Base-by-base conservation (phyloP, 164 flowering plant genomes). In the Taxillus chinensis region DNA sequence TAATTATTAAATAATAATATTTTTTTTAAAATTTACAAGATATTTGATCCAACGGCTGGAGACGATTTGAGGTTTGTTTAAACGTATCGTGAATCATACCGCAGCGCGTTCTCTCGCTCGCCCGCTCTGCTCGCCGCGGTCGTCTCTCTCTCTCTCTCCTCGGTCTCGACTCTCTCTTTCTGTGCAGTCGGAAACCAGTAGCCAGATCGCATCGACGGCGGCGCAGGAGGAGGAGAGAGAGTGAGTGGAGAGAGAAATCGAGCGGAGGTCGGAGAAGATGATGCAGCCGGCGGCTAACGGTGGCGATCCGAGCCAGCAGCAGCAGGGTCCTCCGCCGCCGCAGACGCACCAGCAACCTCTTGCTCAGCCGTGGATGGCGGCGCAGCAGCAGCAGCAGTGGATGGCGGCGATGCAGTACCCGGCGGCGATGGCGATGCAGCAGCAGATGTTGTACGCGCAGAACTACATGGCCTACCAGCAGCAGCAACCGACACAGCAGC, bases 351-450 rank as follows among this genome's bases (percentile, higher is more conserved):
- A 65, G 71, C 55, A 69, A 80, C 63, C 58, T 6, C 40, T 7
- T 27, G 39, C 38, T 27, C 38, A 14, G 14, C 56, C 8, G 65
- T 71, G 65, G 61, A 75, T 63, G 70, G 74, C 63, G 45, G 73
- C 69, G 48, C 71, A 73, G 48, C 82, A 37, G 41, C 59, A 75
- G 63, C 81, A 75, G 69, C 80, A 72, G 50, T 73, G 78, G 79
- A 58, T 74, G 78, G 64, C 61, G 16, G 69, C 67, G 40, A 65
- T 73, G 80, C 82, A 77, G 78, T 80, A 80, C 45, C 86, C 80
- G 49, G 77, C 83, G 50, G 73, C 83, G 2, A 76, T 80, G 80
- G 76, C 72, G 80, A 79, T 75, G 85, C 87, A 83, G 73, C 87
- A 83, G 70, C 83, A 79, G 68, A 74, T 78, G 83, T 69, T 81